These are phyloP conservation scores for Penicillium corylophilum DNA, from an alignment of 2,329 filamentous ascomycete species.

Conservation along the genomic window DNA sequence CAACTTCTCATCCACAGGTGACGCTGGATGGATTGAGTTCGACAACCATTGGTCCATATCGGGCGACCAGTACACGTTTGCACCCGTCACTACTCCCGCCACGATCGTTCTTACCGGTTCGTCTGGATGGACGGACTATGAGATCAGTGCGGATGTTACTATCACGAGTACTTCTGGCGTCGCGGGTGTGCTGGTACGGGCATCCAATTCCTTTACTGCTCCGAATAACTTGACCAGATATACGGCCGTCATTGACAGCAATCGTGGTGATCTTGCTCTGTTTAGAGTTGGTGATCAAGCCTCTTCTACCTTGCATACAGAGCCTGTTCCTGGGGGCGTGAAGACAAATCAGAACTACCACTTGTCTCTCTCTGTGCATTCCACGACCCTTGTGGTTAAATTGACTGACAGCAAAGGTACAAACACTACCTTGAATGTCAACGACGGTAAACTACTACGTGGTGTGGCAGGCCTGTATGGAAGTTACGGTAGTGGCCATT, in stretches of 20 bases:
- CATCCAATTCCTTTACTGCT: neutral
- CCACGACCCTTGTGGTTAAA: neutral
- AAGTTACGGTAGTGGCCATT: conserved; percentile 7
- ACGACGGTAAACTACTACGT: neutral
- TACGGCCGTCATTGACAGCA: neutral
- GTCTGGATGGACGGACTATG: conserved; percentile 9
- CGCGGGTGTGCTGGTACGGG: neutral
- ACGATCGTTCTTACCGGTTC: conserved; percentile 4
- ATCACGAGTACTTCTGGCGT: conserved; percentile 4
- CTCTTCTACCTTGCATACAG: neutral
- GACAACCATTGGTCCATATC: neutral
- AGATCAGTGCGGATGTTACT: conserved; percentile 6
- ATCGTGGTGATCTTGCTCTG: neutral
- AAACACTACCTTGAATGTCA: neutral
- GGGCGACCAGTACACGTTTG: conserved; percentile 1
- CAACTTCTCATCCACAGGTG: conserved; percentile 2
- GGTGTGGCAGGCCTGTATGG: conserved; percentile 5
- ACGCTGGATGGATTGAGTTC: conserved; percentile 6
- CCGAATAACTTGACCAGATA: conserved; percentile 4
- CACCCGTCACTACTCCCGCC: neutral
- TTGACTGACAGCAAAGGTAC: neutral
- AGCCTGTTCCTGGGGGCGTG: neutral
- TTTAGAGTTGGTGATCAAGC: neutral
- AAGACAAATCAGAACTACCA: neutral
- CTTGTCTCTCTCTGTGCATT: neutral